Percentiles rank a stretch among this genome's conserved stretches.
Conservation (phyloP, 441 rosid species). For the Corymbia calophylla region DNA sequence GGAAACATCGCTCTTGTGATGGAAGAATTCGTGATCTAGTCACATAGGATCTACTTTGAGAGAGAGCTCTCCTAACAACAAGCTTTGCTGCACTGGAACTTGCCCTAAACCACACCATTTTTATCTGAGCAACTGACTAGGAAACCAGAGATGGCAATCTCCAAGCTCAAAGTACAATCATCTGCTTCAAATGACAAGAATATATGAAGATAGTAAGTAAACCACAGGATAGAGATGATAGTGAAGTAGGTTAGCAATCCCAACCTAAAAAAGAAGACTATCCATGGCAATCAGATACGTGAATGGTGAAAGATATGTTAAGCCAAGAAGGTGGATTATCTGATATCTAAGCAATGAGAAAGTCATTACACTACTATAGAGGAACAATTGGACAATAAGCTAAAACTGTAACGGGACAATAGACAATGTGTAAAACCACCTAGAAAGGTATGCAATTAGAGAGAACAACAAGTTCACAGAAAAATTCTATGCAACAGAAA, state of each 20-base stretch:
- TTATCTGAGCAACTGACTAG: not conserved
- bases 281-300: not conserved
- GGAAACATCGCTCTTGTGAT: constrained; percentile 44
- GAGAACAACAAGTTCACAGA: not conserved
- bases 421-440: not conserved
- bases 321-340: not conserved
- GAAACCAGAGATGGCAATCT: not conserved
- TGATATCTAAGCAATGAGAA: not conserved
- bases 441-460: not conserved
- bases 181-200: not conserved
- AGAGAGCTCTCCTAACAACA: constrained; percentile 61
- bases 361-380: not conserved
- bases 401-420: not conserved
- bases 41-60: constrained; percentile 48
- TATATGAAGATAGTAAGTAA: not conserved
- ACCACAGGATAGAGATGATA: not conserved
- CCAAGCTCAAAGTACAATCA: not conserved
- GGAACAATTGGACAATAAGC: not conserved
- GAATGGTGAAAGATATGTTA: not conserved
- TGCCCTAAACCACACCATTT: constrained; percentile 82
- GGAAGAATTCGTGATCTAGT: constrained; percentile 44
- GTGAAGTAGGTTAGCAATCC: not conserved
- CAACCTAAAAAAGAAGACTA: not conserved
- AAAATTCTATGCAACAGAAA: not conserved
- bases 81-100: constrained; percentile 57